These are phyloP conservation scores for Arachnomyces sp. DNA, from an alignment of 2,329 filamentous ascomycete genomes.

Conservation along the genomic window DNA sequence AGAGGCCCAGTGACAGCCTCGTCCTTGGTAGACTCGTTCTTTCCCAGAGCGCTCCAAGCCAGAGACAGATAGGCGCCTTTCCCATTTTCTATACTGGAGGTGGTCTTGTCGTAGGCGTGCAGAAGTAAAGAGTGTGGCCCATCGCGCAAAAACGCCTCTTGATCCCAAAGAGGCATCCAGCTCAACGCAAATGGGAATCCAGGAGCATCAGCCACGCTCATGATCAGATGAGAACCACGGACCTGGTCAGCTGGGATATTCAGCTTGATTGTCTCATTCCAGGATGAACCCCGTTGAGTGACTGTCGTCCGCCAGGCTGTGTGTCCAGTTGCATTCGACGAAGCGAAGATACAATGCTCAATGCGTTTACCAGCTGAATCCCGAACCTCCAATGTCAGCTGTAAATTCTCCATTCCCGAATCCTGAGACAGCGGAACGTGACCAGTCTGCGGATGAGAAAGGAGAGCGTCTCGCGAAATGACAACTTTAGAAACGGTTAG, in stretches of 20 bases:
- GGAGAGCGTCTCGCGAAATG: conserved; percentile 59
- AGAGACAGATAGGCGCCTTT: conserved; percentile 81
- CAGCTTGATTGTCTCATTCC: conserved; percentile 82
- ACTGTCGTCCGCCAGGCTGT: conserved; percentile 86
- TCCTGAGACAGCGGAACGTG: conserved; percentile 64
- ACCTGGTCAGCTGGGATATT: conserved; percentile 74
- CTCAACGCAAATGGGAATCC: conserved; percentile 83
- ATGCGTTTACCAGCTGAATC: conserved; percentile 71
- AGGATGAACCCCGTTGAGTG: conserved; percentile 68
- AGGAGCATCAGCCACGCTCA: conserved; percentile 81
- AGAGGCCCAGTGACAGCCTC: conserved; percentile 68
- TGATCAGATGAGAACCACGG: conserved; percentile 72
- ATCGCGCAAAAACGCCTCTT: conserved; percentile 81
- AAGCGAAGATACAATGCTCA: conserved; percentile 78
- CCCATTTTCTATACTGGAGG: conserved; percentile 61
- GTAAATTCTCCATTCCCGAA: conserved; percentile 65
- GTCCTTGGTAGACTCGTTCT: conserved; percentile 62
- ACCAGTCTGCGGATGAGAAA: conserved; percentile 69
- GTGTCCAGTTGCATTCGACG: conserved; percentile 68
- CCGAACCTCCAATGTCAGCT: conserved; percentile 83
- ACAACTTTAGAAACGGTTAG: conserved; percentile 72
- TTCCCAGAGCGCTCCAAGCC: conserved; percentile 66
- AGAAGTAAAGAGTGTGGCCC: conserved; percentile 73
- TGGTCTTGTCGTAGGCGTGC: conserved; percentile 89
- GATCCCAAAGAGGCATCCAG: conserved; percentile 90